A percentile compares a stretch with the other conserved stretches of the same genome.
These are phyloP conservation scores for Mortierella sp. DNA, from an alignment of 371 early-diverging fungal species.

Conservation along the genomic window DNA sequence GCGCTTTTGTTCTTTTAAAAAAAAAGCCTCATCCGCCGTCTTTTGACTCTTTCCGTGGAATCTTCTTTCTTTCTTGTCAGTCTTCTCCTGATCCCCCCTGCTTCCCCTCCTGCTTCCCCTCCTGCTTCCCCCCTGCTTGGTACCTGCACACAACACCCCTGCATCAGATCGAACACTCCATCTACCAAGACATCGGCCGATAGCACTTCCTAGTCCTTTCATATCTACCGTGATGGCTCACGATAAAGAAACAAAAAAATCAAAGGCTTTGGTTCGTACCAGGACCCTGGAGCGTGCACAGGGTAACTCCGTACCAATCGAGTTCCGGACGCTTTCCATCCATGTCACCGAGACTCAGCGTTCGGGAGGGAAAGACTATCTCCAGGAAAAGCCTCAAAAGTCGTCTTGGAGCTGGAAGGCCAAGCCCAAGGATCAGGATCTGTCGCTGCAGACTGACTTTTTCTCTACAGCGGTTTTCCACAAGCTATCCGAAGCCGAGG, in stretches of 20 bases:
- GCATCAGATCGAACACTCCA: too few species aligned
- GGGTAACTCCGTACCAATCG: slow-evolving; percentile 48
- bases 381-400: background rate
- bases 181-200: too few species aligned
- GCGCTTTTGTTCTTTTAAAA: too few species aligned
- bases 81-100: too few species aligned
- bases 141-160: too few species aligned
- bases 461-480: slow-evolving; percentile 52
- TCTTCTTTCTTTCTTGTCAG: too few species aligned
- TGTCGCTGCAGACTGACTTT: slow-evolving; percentile 23
- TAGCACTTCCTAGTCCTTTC: too few species aligned
- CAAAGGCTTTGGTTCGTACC: slow-evolving; percentile 32
- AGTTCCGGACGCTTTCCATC: slow-evolving; percentile 48
- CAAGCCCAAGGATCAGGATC: slow-evolving; percentile 17
- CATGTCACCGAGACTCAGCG: slow-evolving; percentile 51
- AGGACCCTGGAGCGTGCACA: slow-evolving; percentile 46
- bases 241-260: slow-evolving; percentile 27
- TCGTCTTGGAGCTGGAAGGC: slow-evolving; percentile 9
- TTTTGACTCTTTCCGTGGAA: too few species aligned
- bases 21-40: too few species aligned
- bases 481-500: slow-evolving; percentile 51
- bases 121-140: too few species aligned
- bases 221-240: slow-evolving; percentile 9
- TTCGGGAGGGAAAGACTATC: slow-evolving; percentile 10
- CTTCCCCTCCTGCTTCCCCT: too few species aligned